Evolutionary conservation across 176 grass and related monocot genomes (phyloP), one percentile per base, ranked within the genome.

Genomic region (Zea luxurians): DNA sequence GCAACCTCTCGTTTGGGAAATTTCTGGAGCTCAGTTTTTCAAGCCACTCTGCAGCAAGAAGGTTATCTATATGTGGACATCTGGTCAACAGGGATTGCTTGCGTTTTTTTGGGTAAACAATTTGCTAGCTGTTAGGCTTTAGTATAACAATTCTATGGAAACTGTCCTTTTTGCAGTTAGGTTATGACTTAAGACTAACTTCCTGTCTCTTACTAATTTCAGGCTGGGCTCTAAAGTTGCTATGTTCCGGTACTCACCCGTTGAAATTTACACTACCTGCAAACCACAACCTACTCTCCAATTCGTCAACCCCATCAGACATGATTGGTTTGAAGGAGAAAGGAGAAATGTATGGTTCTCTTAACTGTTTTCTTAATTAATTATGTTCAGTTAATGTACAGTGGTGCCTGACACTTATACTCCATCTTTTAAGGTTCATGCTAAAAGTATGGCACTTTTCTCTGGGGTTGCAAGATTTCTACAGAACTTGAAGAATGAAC

Each of bases 1-100:
- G 88, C 13, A 90, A 85, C 87, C 90, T 99, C 35, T 99, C 96
- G 9, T 99, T 99, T 85, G 96, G 96, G 45, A 99, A 99, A 87
- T 99, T 99, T 76, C 78, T 99, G 47, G 92, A 95, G 68, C 92
- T 99, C 50, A 95, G 96, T 82, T 99, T 99, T 82, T 99, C 96
- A 10, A 87, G 90, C 73, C 96, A 99, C 37, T 92, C 92, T 82
- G 88, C 90, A 20, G 96, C 90, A 4, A 89, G 83, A 85, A 98
- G 91, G 64, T 73, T 99, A 78, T 94, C 91, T 53, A 92, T 91
- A 83, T 99, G 96, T 73, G 96, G 96, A 13, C 96, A 99, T 87
- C 83, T 89, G 75, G 80, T 99, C 79, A 93, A 99, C 80, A 90
- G 90, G 64, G 96, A 99, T 70, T 99, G 92, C 67, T 86, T 99